A percentile compares a stretch with the other conserved stretches of the same genome.
phyloP scores from a whole-genome alignment of 2,329 filamentous ascomycete genomes.

The Neophaeococcomyces mojaviensis region DNA sequence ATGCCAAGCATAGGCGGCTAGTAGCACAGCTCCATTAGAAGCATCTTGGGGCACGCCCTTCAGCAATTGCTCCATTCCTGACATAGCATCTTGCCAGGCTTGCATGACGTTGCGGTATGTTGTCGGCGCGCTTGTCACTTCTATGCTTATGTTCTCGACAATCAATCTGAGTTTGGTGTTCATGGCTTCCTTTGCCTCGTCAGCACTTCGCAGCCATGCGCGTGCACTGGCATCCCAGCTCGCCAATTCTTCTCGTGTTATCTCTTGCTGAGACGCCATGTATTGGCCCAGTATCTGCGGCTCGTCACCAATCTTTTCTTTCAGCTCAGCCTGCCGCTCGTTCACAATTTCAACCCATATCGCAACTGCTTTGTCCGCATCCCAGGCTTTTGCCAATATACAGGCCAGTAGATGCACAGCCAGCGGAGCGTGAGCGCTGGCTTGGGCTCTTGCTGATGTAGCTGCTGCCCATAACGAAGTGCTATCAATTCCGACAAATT shows the following conservation, averaged over 20 bases:
- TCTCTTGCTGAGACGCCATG: slow-evolving; percentile 10
- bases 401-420: slow-evolving; percentile 28
- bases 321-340: no score
- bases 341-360: slow-evolving; percentile 26
- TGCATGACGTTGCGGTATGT: slow-evolving; percentile 26
- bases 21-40: slow-evolving; percentile 23
- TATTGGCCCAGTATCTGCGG: no score
- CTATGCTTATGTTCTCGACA: slow-evolving; percentile 24
- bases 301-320: no score
- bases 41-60: slow-evolving; percentile 24
- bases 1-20: slow-evolving; percentile 30
- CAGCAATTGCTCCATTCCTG: slow-evolving; percentile 25
- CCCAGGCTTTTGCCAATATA: slow-evolving; percentile 26
- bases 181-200: slow-evolving; percentile 22
- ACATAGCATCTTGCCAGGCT: slow-evolving; percentile 26
- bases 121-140: slow-evolving; percentile 7
- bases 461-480: slow-evolving; percentile 34
- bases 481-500: slow-evolving; percentile 26
- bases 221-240: slow-evolving; percentile 34
- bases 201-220: slow-evolving; percentile 31
- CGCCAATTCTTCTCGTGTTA: slow-evolving; percentile 25
- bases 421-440: slow-evolving; percentile 24
- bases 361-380: slow-evolving; percentile 21
- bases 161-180: slow-evolving; percentile 27
- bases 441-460: slow-evolving; percentile 29